These are phyloP conservation scores for Phaeodactylum tricornutum DNA, from an alignment of 108 stramenopile species.

Conservation along the genomic window DNA sequence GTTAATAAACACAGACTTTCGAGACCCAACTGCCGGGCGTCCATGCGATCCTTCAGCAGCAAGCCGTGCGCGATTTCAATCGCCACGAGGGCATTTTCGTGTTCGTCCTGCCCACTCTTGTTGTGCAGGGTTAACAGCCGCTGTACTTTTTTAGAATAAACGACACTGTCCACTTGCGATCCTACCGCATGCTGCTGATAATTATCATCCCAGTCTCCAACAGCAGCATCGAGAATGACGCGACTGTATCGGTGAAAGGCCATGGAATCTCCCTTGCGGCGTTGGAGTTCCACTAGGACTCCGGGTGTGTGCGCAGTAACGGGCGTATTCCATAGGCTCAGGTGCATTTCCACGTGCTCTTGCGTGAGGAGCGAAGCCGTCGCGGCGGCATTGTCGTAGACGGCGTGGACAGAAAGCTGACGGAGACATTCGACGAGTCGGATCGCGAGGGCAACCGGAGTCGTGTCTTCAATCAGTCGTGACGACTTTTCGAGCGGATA, in stretches of 20 bases:
- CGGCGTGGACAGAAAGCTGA: slow-evolving; percentile 41
- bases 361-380: slow-evolving; percentile 29
- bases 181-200: too few species aligned
- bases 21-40: slow-evolving; percentile 68
- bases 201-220: slow-evolving; percentile 52
- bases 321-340: slow-evolving; percentile 32
- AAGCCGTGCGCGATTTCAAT: slow-evolving; percentile 78
- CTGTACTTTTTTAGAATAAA: slow-evolving; percentile 34
- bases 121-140: slow-evolving; percentile 19
- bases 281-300: slow-evolving; percentile 61
- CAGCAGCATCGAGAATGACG: slow-evolving; percentile 68
- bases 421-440: slow-evolving; percentile 53
- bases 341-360: slow-evolving; percentile 47
- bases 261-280: slow-evolving; percentile 70
- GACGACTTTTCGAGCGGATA: slow-evolving; percentile 69
- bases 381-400: slow-evolving; percentile 36
- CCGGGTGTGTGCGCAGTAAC: slow-evolving; percentile 11
- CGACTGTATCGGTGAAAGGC: slow-evolving; percentile 69
- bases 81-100: slow-evolving; percentile 66
- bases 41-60: slow-evolving; percentile 80
- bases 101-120: slow-evolving; percentile 23
- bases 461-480: slow-evolving; percentile 27
- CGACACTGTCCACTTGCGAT: slow-evolving; percentile 1
- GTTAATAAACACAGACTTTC: slow-evolving; percentile 73
- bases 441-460: slow-evolving; percentile 13